Evolutionary conservation across 2,329 filamentous ascomycete genomes (phyloP).

Genomic region (Arthrocladium fulminans): DNA sequence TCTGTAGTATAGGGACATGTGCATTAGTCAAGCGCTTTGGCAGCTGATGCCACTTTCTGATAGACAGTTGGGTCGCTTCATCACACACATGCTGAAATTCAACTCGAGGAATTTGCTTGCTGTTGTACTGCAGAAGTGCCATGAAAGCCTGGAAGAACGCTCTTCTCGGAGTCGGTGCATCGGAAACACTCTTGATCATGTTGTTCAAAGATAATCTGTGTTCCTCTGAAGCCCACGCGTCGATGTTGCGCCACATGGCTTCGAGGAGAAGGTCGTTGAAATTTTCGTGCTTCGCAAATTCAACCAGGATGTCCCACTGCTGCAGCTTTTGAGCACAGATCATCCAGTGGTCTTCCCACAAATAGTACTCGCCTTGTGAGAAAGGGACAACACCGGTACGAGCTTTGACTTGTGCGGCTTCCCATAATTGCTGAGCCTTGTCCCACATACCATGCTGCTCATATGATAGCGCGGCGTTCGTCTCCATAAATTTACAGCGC

Average conservation of each 20-base stretch:
- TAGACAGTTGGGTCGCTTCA: constrained; percentile 92
- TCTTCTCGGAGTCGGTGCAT: constrained; percentile 85
- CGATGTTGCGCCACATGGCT: constrained; percentile 88
- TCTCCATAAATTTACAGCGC: constrained; percentile 92
- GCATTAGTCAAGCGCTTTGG: constrained; percentile 87
- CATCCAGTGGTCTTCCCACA: constrained; percentile 99
- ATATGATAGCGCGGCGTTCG: constrained; percentile 91
- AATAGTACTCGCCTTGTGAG: constrained; percentile 92
- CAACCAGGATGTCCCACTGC: constrained; percentile 95
- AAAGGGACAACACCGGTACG: constrained; percentile 93
- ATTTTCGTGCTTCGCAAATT: constrained; percentile 98
- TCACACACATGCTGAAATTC: constrained; percentile 90
- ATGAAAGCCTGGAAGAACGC: constrained; percentile 99
- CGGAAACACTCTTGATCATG: constrained; percentile 93
- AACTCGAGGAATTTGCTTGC: constrained; percentile 66
- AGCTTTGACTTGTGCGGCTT: constrained; percentile 93
- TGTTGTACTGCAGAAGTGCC: constrained; percentile 87
- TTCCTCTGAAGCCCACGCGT: constrained; percentile 83
- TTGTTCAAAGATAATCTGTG: constrained; percentile 83
- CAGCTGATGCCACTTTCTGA: constrained; percentile 98
- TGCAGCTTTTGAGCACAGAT: constrained; percentile 95
- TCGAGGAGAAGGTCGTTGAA: constrained; percentile 93
- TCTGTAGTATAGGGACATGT: constrained; percentile 88
- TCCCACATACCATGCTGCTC: constrained; percentile 99
- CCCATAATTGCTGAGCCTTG: constrained; percentile 94